phyloP scores from a whole-genome alignment of 768 basidiomycete genomes.

The Podaxis rugospora region DNA sequence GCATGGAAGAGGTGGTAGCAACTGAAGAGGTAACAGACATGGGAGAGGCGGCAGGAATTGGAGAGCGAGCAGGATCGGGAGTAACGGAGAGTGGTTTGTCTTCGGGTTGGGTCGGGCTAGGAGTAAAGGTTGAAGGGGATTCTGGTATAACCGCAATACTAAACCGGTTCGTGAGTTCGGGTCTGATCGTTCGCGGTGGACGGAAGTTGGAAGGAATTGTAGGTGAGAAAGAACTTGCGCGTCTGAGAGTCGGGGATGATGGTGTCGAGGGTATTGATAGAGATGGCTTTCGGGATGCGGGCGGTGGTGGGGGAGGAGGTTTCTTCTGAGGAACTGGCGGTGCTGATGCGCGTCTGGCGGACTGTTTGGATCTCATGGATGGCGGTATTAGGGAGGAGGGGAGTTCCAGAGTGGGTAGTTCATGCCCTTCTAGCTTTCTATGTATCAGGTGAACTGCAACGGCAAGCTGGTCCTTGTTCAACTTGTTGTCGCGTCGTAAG shows the following conservation, averaged over 20 bases:
- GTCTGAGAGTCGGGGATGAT: background rate
- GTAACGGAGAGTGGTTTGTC: background rate
- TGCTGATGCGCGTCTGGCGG: constrained; percentile 9
- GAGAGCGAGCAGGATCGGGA: background rate
- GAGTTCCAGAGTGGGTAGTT: constrained; percentile 24
- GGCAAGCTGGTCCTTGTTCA: constrained; percentile 34
- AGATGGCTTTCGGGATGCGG: constrained; percentile 3
- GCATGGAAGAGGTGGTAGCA: background rate
- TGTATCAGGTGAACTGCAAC: constrained; percentile 33
- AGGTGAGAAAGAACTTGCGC: constrained; percentile 1
- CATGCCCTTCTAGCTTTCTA: constrained; percentile 25
- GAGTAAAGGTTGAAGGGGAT: background rate
- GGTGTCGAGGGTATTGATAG: background rate
- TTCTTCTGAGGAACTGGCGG: constrained; percentile 11
- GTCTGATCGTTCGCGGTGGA: background rate
- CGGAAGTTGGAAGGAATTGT: background rate
- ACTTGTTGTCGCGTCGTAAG: constrained; percentile 26
- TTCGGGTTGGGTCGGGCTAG: background rate
- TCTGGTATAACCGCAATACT: constrained; percentile 6
- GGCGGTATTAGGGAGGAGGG: constrained; percentile 30
- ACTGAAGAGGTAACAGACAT: background rate
- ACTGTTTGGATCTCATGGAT: constrained; percentile 18
- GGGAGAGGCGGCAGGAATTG: background rate
- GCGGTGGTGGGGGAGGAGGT: constrained; percentile 8
- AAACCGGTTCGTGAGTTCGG: background rate